Evolutionary conservation across 345 rosid genomes (phyloP).

Genomic region (Linum lewisii): DNA sequence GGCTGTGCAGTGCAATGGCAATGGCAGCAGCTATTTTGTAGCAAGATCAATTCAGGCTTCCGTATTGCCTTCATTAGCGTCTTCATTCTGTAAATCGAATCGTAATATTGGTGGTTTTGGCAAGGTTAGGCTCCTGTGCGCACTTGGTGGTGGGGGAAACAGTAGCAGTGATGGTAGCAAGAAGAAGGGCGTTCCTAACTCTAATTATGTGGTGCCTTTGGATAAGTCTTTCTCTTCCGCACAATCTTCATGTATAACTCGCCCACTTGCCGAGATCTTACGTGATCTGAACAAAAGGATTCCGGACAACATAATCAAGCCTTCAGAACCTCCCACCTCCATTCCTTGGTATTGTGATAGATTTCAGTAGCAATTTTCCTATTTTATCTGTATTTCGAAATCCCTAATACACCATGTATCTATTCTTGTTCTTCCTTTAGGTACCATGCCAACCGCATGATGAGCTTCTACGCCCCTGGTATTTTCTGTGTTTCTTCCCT

Average conservation of each 20-base stretch:
- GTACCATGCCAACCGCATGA: conserved; percentile 96
- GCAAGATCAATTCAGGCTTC: background rate
- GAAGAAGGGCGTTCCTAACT: conserved; percentile 59
- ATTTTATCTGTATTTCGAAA: background rate
- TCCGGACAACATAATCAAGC: conserved; percentile 72
- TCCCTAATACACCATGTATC: background rate
- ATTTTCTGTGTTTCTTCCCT: conserved; percentile 15
- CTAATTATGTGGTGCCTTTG: conserved; percentile 90
- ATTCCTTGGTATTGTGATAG: conserved; percentile 59
- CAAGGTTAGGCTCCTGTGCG: conserved; percentile 5
- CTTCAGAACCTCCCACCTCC: conserved; percentile 32
- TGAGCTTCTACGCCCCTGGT: conserved; percentile 98
- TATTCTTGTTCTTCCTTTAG: conserved; percentile 22
- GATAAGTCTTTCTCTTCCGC: conserved; percentile 56
- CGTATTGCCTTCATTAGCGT: background rate
- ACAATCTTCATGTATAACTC: conserved; percentile 61
- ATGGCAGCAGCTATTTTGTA: background rate
- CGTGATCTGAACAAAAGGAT: conserved; percentile 94
- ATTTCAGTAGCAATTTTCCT: background rate
- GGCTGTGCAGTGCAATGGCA: background rate
- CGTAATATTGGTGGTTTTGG: background rate
- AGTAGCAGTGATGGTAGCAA: conserved; percentile 21
- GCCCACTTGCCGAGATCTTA: conserved; percentile 89
- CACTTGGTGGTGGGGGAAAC: conserved; percentile 17
- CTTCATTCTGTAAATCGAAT: background rate